Evolutionary conservation across 345 rosid genomes (phyloP).

Genomic region (Orychophragmus violaceus): DNA sequence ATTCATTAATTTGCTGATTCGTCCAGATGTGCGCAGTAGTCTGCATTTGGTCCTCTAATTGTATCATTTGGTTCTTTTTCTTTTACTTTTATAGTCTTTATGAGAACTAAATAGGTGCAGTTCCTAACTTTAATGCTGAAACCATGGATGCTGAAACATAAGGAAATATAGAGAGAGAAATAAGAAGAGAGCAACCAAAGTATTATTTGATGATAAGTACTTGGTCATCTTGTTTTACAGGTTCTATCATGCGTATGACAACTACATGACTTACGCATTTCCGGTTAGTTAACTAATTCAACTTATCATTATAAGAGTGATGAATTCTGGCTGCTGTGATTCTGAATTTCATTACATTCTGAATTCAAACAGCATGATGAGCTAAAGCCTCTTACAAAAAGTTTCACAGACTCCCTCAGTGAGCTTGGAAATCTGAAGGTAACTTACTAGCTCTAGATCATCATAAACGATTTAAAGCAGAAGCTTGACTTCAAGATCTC

Average conservation of each 20-base stretch:
- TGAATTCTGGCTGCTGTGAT: background rate
- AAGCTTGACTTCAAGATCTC: constrained; percentile 17
- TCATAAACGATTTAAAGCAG: background rate
- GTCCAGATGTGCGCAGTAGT: background rate
- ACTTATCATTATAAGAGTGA: background rate
- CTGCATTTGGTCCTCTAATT: background rate
- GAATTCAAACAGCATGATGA: constrained; percentile 71
- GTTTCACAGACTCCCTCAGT: constrained; percentile 84
- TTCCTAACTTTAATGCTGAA: background rate
- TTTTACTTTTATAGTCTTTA: background rate
- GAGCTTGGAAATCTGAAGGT: constrained; percentile 97
- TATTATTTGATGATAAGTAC: background rate
- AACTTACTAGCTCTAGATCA: constrained; percentile 11
- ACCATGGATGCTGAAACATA: background rate
- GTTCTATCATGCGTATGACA: constrained; percentile 95
- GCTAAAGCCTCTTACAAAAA: constrained; percentile 77
- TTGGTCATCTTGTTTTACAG: constrained; percentile 34
- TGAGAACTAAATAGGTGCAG: background rate
- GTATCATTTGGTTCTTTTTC: background rate
- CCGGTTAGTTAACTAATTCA: constrained; percentile 54
- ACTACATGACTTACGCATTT: constrained; percentile 81
- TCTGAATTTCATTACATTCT: constrained; percentile 13
- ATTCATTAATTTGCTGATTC: background rate
- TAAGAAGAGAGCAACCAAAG: background rate
- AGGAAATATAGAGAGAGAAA: background rate